phyloP scores from a whole-genome alignment of 306 rosid species.

The Sphenostylis stenocarpa region DNA sequence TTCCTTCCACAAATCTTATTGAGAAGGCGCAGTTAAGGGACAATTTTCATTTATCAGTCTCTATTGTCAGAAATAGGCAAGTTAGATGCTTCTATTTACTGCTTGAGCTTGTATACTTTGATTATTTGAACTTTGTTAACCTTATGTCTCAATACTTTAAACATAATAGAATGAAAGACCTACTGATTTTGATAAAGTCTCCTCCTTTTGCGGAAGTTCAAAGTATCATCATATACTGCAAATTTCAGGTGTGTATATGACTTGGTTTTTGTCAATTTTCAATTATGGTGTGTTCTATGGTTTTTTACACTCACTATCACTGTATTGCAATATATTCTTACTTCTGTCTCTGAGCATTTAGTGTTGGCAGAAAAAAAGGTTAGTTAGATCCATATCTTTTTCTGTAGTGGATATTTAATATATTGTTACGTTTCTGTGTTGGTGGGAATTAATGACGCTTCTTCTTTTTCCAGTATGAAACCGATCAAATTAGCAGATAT shows the following conservation, averaged over 20 bases:
- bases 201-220: slow-evolving; percentile 67
- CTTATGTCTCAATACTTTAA: slow-evolving; percentile 14
- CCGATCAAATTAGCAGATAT: slow-evolving; percentile 72
- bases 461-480: slow-evolving; percentile 66
- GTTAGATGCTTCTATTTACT: slow-evolving; percentile 35
- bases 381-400: slow-evolving; percentile 14
- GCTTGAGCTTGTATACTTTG: background rate
- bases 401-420: slow-evolving; percentile 19
- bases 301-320: slow-evolving; percentile 8
- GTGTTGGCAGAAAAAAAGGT: slow-evolving; percentile 4
- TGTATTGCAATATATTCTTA: slow-evolving; percentile 15
- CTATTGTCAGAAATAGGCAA: slow-evolving; percentile 72
- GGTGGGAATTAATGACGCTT: slow-evolving; percentile 23
- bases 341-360: slow-evolving; percentile 17
- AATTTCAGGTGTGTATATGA: slow-evolving; percentile 74
- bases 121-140: slow-evolving; percentile 25
- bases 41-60: slow-evolving; percentile 73
- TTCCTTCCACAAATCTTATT: slow-evolving; percentile 68
- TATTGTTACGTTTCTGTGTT: background rate
- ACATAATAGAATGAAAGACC: slow-evolving; percentile 72
- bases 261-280: slow-evolving; percentile 20
- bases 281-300: slow-evolving; percentile 13
- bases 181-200: slow-evolving; percentile 69
- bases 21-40: slow-evolving; percentile 61
- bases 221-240: slow-evolving; percentile 93